Evolutionary conservation across 1,284 basidiomycete species (phyloP).

Genomic region (Rugiboletus extremiorientalis): DNA sequence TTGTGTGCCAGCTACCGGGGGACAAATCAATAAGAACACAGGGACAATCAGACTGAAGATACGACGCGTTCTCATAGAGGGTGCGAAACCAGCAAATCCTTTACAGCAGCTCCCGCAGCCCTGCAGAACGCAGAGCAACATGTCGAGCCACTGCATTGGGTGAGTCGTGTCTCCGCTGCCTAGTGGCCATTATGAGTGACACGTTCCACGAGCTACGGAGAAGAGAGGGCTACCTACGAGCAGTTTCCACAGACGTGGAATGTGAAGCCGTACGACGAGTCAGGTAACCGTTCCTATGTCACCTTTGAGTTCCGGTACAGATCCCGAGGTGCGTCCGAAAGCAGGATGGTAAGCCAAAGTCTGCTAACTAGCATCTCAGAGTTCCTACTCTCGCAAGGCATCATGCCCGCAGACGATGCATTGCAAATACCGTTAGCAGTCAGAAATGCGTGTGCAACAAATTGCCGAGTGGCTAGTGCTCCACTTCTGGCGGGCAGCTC

Average conservation of each 20-base stretch:
- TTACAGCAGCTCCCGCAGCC: slow-evolving; percentile 36
- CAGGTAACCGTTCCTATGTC: slow-evolving; percentile 45
- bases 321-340: slow-evolving; percentile 41
- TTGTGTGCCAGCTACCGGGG: neutral
- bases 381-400: slow-evolving; percentile 22
- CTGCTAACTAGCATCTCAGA: slow-evolving; percentile 13
- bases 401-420: slow-evolving; percentile 13
- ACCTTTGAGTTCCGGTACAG: slow-evolving; percentile 62
- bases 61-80: slow-evolving; percentile 41
- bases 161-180: slow-evolving; percentile 18
- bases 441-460: slow-evolving; percentile 3
- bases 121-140: slow-evolving; percentile 32
- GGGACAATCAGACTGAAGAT: slow-evolving; percentile 59
- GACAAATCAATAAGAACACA: slow-evolving; percentile 34
- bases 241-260: slow-evolving; percentile 52
- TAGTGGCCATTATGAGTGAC: neutral
- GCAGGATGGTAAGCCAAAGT: neutral
- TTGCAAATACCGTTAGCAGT: neutral
- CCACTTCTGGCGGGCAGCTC: neutral
- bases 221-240: slow-evolving; percentile 36
- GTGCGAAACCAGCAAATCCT: slow-evolving; percentile 36
- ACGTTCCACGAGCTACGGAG: slow-evolving; percentile 38
- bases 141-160: slow-evolving; percentile 43
- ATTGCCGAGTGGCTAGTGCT: slow-evolving; percentile 11
- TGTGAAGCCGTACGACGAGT: slow-evolving; percentile 44